Evolutionary conservation across 1,139 yeast genomes (phyloP).

Genomic region (Magnusiomyces magnusii): DNA sequence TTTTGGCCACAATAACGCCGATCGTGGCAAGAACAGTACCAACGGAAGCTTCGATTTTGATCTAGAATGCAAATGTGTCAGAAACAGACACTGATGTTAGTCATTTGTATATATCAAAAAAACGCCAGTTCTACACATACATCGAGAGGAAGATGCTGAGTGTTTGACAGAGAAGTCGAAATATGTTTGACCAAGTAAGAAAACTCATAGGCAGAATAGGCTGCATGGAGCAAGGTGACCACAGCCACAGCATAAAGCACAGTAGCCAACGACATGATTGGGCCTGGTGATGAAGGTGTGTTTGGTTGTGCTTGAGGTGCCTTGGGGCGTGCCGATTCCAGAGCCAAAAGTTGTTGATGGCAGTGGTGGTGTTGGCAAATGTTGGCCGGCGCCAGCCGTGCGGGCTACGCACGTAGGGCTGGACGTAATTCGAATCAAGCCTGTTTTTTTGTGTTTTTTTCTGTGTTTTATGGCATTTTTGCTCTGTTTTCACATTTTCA

Average conservation of each 20-base stretch:
- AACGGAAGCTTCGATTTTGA: conserved; percentile 28
- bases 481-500: background rate
- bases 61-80: conserved; percentile 23
- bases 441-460: too few species aligned
- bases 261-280: conserved; percentile 6
- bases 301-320: background rate
- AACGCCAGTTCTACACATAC: conserved; percentile 19
- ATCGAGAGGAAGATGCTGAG: conserved; percentile 25
- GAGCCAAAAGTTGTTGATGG: background rate
- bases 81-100: too few species aligned
- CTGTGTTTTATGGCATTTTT: background rate
- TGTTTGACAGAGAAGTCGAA: conserved; percentile 17
- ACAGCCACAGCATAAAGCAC: conserved; percentile 20
- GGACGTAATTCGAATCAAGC: background rate
- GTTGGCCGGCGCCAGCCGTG: too few species aligned
- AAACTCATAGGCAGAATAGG: conserved; percentile 34
- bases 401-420: background rate
- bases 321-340: background rate
- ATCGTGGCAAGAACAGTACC: conserved; percentile 24
- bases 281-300: background rate
- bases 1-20: conserved; percentile 22
- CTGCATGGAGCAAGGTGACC: conserved; percentile 28
- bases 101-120: background rate
- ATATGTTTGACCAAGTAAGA: conserved; percentile 24
- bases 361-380: background rate